Conservation (phyloP, 108 stramenopile genomes). For the Skeletonema costatum region DNA sequence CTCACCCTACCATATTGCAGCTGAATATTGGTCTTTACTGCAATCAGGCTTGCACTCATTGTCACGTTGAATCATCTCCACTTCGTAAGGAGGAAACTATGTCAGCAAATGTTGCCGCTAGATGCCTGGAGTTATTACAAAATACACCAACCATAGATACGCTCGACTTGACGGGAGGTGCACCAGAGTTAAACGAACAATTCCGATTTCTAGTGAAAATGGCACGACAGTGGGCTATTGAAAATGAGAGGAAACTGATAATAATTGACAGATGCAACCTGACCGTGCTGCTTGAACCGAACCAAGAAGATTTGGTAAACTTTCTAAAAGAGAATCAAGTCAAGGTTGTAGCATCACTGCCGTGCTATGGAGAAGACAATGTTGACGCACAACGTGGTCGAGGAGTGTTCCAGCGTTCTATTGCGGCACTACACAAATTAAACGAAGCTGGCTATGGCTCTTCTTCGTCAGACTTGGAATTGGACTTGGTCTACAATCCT, state of each 20-base stretch:
- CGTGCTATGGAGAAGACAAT: slow-evolving; percentile 93
- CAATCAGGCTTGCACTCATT: slow-evolving; percentile 95
- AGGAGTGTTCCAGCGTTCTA: slow-evolving; percentile 93
- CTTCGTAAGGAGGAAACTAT: slow-evolving; percentile 86
- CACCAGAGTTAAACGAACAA: slow-evolving; percentile 91
- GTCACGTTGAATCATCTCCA: slow-evolving; percentile 96
- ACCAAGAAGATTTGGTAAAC: slow-evolving; percentile 91
- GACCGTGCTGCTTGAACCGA: slow-evolving; percentile 94
- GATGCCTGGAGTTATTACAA: slow-evolving; percentile 80
- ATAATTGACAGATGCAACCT: slow-evolving; percentile 98
- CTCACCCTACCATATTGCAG: slow-evolving; percentile 77
- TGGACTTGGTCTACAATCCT: slow-evolving; percentile 98
- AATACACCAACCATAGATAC: slow-evolving; percentile 83
- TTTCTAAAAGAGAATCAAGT: slow-evolving; percentile 91
- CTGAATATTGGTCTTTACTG: slow-evolving; percentile 98
- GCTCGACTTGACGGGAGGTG: slow-evolving; percentile 96
- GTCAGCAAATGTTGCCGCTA: slow-evolving; percentile 87
- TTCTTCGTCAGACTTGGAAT: slow-evolving; percentile 47
- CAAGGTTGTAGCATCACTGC: slow-evolving; percentile 89
- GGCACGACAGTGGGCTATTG: slow-evolving; percentile 72
- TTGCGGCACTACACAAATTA: slow-evolving; percentile 86
- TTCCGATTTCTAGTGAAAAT: slow-evolving; percentile 91
- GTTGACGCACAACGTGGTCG: slow-evolving; percentile 95
- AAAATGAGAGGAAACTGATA: slow-evolving; percentile 56
- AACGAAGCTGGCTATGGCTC: slow-evolving; percentile 93